Evolutionary conservation across 768 basidiomycete genomes (phyloP).

Genomic region (Agaricus bisporus): DNA sequence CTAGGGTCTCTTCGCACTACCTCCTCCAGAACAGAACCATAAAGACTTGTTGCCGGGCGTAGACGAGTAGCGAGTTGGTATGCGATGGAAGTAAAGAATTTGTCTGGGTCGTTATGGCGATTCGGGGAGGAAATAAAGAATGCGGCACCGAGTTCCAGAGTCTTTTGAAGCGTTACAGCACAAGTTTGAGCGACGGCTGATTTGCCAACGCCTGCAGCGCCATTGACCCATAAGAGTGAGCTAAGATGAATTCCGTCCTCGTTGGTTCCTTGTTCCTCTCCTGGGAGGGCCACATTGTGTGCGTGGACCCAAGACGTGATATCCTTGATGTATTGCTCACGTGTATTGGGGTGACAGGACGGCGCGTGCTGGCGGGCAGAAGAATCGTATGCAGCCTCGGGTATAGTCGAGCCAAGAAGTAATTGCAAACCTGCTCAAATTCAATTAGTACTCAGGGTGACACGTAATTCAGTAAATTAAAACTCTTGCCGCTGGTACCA

Average conservation of each 20-base stretch:
- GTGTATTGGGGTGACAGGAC: conserved; percentile 1
- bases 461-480: background rate
- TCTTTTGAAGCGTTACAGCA: conserved; percentile 14
- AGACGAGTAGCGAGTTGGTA: conserved; percentile 19
- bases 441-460: background rate
- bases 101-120: conserved; percentile 16
- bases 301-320: conserved; percentile 1
- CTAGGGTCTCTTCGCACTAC: conserved; percentile 13
- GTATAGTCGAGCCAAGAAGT: background rate
- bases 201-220: conserved; percentile 22
- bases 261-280: background rate
- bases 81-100: conserved; percentile 24
- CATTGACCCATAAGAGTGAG: conserved; percentile 17
- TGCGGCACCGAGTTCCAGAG: conserved; percentile 20
- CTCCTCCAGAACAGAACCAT: conserved; percentile 2
- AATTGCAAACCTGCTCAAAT: background rate
- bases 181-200: conserved; percentile 21
- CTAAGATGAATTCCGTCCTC: background rate
- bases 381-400: background rate
- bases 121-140: conserved; percentile 31
- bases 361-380: background rate
- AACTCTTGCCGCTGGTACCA: background rate
- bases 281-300: background rate
- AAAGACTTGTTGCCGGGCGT: background rate
- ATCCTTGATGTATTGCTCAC: conserved; percentile 1